These are phyloP conservation scores for Podosphaera fusca DNA, from an alignment of 2,329 filamentous ascomycete species.

Conservation along the genomic window DNA sequence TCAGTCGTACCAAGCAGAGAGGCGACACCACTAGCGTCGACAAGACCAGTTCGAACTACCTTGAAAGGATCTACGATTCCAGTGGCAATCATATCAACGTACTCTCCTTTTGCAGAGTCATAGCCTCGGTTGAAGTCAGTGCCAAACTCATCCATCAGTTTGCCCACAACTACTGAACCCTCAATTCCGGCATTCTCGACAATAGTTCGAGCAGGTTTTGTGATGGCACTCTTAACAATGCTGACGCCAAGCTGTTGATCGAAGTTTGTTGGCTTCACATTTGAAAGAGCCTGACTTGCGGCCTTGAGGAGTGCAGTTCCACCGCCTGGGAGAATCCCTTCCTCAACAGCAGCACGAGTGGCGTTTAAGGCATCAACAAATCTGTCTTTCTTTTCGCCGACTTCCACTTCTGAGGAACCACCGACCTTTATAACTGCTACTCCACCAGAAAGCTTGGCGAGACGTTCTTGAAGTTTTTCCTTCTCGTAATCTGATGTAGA, in stretches of 20 bases:
- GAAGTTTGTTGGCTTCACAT: conserved; percentile 81
- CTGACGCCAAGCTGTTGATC: conserved; percentile 96
- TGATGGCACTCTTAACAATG: conserved; percentile 97
- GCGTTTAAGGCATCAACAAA: conserved; percentile 97
- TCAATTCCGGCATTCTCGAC: conserved; percentile 95
- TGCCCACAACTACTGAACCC: conserved; percentile 89
- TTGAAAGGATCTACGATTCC: conserved; percentile 99
- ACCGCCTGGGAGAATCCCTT: conserved; percentile 96
- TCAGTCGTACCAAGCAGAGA: conserved; percentile 94
- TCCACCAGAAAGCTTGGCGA: conserved; percentile 96
- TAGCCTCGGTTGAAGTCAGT: conserved; percentile 94
- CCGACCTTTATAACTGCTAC: conserved; percentile 99
- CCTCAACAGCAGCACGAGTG: conserved; percentile 92
- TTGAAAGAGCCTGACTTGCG: conserved; percentile 61
- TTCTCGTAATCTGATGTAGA: conserved; percentile 97
- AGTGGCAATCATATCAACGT: conserved; percentile 90
- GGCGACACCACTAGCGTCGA: conserved; percentile 87
- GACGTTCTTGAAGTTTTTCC: conserved; percentile 99
- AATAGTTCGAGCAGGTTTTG: conserved; percentile 77
- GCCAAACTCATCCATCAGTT: conserved; percentile 86
- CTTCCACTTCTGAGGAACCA: conserved; percentile 92
- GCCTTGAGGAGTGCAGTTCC: conserved; percentile 97
- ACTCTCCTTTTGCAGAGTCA: conserved; percentile 90
- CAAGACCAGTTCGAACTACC: conserved; percentile 89
- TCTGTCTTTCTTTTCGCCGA: conserved; percentile 99